These are phyloP conservation scores for Colletotrichum sp. DNA, from an alignment of 2,329 filamentous ascomycete species.

Conservation along the genomic window DNA sequence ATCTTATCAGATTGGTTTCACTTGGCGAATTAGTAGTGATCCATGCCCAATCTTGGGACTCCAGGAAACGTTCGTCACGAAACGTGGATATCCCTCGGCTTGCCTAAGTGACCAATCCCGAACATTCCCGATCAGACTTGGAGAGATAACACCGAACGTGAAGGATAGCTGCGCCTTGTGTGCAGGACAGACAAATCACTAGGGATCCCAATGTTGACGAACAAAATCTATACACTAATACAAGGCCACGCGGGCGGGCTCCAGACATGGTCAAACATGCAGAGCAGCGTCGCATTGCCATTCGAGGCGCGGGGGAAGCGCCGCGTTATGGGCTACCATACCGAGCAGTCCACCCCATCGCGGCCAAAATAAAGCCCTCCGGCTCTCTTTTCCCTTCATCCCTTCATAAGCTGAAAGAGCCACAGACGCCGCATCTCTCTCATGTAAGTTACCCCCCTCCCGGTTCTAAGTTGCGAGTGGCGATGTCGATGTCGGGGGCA, in stretches of 20 bases:
- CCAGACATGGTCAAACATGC: constrained; percentile 6
- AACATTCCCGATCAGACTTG: background rate
- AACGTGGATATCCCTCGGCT: background rate
- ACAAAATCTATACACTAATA: constrained; percentile 42
- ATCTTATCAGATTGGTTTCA: background rate
- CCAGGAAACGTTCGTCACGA: background rate
- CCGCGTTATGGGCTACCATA: constrained; percentile 10
- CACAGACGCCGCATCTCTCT: constrained; percentile 7
- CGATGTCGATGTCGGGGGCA: constrained; percentile 10
- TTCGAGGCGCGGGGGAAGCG: background rate
- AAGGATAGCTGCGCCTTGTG: background rate
- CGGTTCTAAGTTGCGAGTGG: constrained; percentile 17
- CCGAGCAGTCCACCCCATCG: background rate
- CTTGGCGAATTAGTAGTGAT: background rate
- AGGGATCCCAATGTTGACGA: background rate
- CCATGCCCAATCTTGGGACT: background rate
- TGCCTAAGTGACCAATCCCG: background rate
- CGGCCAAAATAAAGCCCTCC: background rate
- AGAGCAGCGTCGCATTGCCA: constrained; percentile 25
- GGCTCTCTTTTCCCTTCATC: background rate
- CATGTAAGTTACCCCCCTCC: background rate
- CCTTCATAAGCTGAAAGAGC: background rate
- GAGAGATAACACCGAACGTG: background rate
- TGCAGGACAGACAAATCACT: background rate
- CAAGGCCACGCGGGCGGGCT: constrained; percentile 25